Conservation (phyloP, 495 filamentous ascomycete genomes). For the Xylaria grammica region DNA sequence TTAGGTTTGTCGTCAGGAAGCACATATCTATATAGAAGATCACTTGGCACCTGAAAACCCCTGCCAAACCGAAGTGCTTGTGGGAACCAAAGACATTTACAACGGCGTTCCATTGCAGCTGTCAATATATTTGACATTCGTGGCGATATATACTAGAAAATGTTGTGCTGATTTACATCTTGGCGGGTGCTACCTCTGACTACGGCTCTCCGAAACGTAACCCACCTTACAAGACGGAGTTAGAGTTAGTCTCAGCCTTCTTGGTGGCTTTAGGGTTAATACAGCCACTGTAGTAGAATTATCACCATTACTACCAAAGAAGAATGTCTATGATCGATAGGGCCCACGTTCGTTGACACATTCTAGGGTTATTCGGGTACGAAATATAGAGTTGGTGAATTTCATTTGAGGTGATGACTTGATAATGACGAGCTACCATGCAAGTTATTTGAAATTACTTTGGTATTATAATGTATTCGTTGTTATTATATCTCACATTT, state of each 20-base stretch:
- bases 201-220: not conserved
- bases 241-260: too few species aligned
- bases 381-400: too few species aligned
- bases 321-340: too few species aligned
- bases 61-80: not conserved
- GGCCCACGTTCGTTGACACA: too few species aligned
- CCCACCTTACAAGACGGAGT: not conserved
- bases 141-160: not conserved
- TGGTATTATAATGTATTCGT: too few species aligned
- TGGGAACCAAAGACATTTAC: not conserved
- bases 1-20: not conserved
- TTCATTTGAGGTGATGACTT: too few species aligned
- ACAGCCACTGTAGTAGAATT: too few species aligned
- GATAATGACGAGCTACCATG: too few species aligned
- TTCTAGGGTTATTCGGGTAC: too few species aligned
- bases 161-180: constrained; percentile 5
- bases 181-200: not conserved
- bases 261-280: too few species aligned
- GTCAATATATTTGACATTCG: not conserved
- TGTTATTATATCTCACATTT: too few species aligned
- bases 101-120: not conserved
- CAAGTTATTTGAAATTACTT: not conserved
- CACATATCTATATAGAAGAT: not conserved
- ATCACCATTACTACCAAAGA: too few species aligned
- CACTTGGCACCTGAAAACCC: not conserved